Base-by-base conservation (phyloP, 176 grass and related monocot species). In the Lolium multiflorum region DNA sequence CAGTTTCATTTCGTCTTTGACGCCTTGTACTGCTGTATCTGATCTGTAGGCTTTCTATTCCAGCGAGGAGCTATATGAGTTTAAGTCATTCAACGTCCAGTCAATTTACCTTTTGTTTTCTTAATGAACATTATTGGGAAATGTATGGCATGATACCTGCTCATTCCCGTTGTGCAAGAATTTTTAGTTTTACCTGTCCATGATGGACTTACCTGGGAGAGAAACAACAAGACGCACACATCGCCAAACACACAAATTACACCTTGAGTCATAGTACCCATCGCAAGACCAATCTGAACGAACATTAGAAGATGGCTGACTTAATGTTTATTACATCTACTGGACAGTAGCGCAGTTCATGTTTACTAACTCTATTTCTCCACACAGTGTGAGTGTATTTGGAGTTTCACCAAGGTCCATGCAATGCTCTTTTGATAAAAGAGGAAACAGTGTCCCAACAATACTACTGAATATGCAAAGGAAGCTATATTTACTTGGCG, bases 401-500 rank as follows among this genome's bases (percentile, higher is more conserved):
- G 97, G 97, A 78, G 97, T 99, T 84, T 99, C 97, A 31, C 88
- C 97, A 18, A 95, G 87, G 70, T 99, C 94, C 74, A 99, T 99
- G 97, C 97, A 99, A 80, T 99, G 97, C 56, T 94, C 94, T 0
- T 96, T 91, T 25, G 97, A 99, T 76, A 84, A 82, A 80, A 99
- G 94, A 93, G 92, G 97, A 81, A 96, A 99, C 48, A 99, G 97
- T 72, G 88, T 99, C 63, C 97, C 97, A 67, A 92, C 90, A 43
- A 96, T 99, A 87, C 76, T 99, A 43, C 86, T 99, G 59, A 83
- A 80, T 7, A 99, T 99, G 90, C 97, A 99, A 90, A 92, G 59
- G 72, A 93, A 93, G 84, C 72, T 99, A 63, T 99, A 99, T 89
- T 70, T 58, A 77, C 88, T 88, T 72, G 90, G 90, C 35, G 97